A percentile compares a stretch with the other conserved stretches of the same genome.
Evolutionary conservation across 2,329 filamentous ascomycete species (phyloP).

Genomic region (Sclerotinia spermophila): DNA sequence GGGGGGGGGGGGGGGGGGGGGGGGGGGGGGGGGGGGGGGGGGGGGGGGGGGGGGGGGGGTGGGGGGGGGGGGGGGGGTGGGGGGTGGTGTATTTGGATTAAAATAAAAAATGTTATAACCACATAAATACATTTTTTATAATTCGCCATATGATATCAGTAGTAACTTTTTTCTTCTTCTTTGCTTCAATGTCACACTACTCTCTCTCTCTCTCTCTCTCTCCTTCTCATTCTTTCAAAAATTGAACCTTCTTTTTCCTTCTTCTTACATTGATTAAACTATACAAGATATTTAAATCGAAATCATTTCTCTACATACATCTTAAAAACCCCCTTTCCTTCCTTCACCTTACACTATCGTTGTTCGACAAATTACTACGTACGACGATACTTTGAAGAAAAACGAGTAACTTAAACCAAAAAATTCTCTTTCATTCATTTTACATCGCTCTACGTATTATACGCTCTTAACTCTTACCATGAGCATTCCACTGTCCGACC

Average conservation of each 20-base stretch:
- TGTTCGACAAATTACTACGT: neutral
- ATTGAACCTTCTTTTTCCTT: neutral
- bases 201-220: neutral
- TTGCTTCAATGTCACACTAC: constrained; percentile 3
- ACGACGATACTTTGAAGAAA: neutral
- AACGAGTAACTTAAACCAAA: neutral
- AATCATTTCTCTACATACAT: neutral
- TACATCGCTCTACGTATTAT: neutral
- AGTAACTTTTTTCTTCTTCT: neutral
- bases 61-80: too few species aligned
- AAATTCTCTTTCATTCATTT: neutral
- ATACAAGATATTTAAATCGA: neutral
- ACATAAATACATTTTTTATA: too few species aligned
- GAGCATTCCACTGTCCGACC: constrained; percentile 13
- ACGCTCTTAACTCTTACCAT: constrained; percentile 3
- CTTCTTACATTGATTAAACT: neutral
- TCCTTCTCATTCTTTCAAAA: constrained; percentile 1
- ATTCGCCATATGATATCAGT: neutral
- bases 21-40: too few species aligned
- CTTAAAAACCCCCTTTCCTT: neutral
- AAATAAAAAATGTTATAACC: too few species aligned
- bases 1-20: too few species aligned
- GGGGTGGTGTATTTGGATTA: too few species aligned
- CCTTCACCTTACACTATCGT: neutral
- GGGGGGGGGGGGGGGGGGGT: too few species aligned